A percentile compares a stretch with the other conserved stretches of the same genome.
These are phyloP conservation scores for Corrigiola litoralis DNA, from an alignment of 179 eudicot genomes.

Conservation along the genomic window DNA sequence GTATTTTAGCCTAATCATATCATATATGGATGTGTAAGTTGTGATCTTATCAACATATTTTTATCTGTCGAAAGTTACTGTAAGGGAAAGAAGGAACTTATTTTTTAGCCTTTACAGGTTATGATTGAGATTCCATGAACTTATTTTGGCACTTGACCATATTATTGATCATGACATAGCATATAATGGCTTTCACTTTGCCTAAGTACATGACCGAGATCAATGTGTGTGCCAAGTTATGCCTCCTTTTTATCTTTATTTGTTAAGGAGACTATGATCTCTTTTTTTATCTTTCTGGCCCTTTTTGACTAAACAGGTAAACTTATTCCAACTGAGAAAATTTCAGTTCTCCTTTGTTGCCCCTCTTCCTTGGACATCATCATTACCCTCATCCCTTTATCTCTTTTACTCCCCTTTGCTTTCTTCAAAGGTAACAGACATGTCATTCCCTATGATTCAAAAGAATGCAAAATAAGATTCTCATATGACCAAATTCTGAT, in stretches of 20 bases:
- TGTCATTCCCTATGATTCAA: constrained; percentile 35
- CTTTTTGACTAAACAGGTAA: constrained; percentile 25
- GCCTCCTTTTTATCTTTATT: too few species aligned
- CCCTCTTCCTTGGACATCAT: constrained; percentile 19
- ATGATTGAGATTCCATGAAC: constrained; percentile 31
- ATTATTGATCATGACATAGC: constrained; percentile 22
- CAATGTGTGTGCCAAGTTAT: neutral
- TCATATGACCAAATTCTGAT: constrained; percentile 5
- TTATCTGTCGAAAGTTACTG: constrained; percentile 20
- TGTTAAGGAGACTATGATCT: too few species aligned
- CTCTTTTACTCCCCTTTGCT: constrained; percentile 27
- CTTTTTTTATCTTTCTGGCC: neutral
- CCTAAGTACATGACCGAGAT: constrained; percentile 24
- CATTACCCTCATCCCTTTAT: neutral
- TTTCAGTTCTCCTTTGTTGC: neutral
- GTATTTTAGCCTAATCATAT: neutral
- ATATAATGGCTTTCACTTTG: constrained; percentile 14
- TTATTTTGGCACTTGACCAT: constrained; percentile 23
- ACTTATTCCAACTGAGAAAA: constrained; percentile 1
- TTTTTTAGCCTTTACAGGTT: constrained; percentile 13
- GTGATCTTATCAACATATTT: constrained; percentile 12
- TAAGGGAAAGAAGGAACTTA: constrained; percentile 13
- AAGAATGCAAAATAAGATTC: constrained; percentile 24
- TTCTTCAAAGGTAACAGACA: constrained; percentile 32
- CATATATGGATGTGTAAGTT: constrained; percentile 13